Base-by-base conservation (phyloP, 2,329 filamentous ascomycete genomes). In the Ilyonectria sp. region DNA sequence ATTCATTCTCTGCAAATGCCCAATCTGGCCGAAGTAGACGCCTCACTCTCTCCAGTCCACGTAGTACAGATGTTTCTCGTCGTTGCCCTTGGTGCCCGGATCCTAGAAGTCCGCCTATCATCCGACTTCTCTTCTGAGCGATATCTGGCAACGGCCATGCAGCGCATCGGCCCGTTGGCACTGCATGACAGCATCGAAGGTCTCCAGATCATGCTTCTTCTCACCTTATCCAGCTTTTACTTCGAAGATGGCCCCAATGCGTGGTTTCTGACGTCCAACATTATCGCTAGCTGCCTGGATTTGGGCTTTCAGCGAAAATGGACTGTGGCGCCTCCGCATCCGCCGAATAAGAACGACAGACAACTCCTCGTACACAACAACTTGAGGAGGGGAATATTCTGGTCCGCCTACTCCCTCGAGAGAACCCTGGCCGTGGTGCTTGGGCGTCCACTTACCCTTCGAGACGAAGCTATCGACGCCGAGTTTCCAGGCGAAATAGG, bases 401-500 rank as follows among this genome's bases (percentile, higher is more conserved):
- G 68, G 68, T 70, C 68, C 2, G 58, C 65, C n/a, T 70, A 70
- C 11, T 70, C 68, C 2, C 62, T 70, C 10, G 68, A 70, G 21
- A 31, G 68, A 31, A 65, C 63, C 4, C 23, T 70, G 46, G 65
- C 68, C 10, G 68, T 70, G 6, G 62, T 69, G 13, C 40, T 70
- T 13, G 68, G 68, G 4, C 65, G 68, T 6, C 68, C 68, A 11
- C 33, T 70, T 21, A 70, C 66, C 2, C 52, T 70, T 6, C 61
- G 68, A 2, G 68, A 70, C 10, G 68, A 70, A 26, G 68, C 68
- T 4, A 68, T 70, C 17, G 68, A 70, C 26, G 65, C 63, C n/a
- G 61, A 68, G 43, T 70, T 68, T 23, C 68, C 74, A 15, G 67
- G 63, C n/a, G n/a, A n/a, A n/a, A n/a, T n/a, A n/a, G n/a, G n/a